Conservation (phyloP, 73 alveolate genomes). For the Paramecium octaurelia region DNA sequence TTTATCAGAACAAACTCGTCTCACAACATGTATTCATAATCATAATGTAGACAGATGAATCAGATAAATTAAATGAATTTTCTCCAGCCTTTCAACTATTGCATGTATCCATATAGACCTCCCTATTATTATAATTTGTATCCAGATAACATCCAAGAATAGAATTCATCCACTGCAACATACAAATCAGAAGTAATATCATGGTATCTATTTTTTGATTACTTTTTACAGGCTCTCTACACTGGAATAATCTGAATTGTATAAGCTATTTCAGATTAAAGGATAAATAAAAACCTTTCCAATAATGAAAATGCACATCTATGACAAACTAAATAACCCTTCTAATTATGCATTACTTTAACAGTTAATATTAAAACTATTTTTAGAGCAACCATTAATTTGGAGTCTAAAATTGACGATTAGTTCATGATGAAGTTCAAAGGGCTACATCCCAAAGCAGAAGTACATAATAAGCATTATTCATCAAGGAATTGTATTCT, state of each 20-base stretch:
- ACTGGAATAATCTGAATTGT: constrained; percentile 3
- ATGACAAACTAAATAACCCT: background rate
- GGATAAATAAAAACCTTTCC: constrained; percentile 13
- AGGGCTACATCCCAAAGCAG: background rate
- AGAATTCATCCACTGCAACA: background rate
- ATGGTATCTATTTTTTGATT: background rate
- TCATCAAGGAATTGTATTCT: background rate
- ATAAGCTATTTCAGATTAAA: background rate
- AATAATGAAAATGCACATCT: background rate
- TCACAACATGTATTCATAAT: background rate
- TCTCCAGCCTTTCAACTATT: background rate
- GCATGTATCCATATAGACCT: background rate
- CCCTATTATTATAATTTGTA: background rate
- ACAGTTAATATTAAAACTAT: background rate
- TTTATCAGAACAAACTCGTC: background rate
- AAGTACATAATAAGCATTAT: background rate
- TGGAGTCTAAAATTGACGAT: constrained; percentile 1
- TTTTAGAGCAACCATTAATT: background rate
- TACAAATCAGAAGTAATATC: background rate
- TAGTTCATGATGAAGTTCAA: background rate
- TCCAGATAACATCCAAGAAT: background rate
- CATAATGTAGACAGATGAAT: background rate
- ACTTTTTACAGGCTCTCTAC: background rate
- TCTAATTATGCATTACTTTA: background rate
- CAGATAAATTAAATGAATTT: constrained; percentile 5